Conservation (phyloP, 2,329 filamentous ascomycete species). For the Thelonectria rubi region DNA sequence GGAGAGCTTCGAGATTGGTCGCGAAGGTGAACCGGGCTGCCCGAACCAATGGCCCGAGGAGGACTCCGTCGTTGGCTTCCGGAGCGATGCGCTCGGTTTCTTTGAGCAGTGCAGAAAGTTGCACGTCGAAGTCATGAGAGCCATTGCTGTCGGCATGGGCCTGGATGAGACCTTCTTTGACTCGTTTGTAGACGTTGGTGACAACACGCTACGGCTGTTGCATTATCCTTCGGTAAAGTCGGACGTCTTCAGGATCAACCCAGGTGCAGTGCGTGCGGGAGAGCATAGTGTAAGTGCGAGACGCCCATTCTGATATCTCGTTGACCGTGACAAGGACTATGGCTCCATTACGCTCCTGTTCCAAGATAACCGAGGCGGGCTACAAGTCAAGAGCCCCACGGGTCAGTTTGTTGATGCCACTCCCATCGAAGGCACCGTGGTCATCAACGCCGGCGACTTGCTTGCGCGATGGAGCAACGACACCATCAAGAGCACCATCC, state of each 20-base stretch:
- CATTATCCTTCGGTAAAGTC: slow-evolving; percentile 78
- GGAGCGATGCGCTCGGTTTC: slow-evolving; percentile 77
- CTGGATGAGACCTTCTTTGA: slow-evolving; percentile 81
- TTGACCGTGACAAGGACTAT: slow-evolving; percentile 56
- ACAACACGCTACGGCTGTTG: slow-evolving; percentile 77
- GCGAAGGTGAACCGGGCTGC: slow-evolving; percentile 64
- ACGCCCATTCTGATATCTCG: not conserved
- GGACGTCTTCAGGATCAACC: slow-evolving; percentile 71
- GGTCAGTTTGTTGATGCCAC: slow-evolving; percentile 84
- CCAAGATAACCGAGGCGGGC: slow-evolving; percentile 64
- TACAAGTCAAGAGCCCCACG: slow-evolving; percentile 73
- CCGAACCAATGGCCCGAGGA: slow-evolving; percentile 81
- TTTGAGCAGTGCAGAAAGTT: slow-evolving; percentile 77
- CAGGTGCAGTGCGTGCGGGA: slow-evolving; percentile 77
- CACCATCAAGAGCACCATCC: slow-evolving; percentile 87
- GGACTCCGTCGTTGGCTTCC: slow-evolving; percentile 63
- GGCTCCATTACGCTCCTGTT: slow-evolving; percentile 70
- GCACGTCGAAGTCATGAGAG: slow-evolving; percentile 82
- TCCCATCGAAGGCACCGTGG: slow-evolving; percentile 82
- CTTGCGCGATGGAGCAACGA: slow-evolving; percentile 91
- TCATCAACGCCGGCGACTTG: slow-evolving; percentile 90
- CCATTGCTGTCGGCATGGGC: slow-evolving; percentile 83
- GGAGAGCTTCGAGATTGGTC: slow-evolving; percentile 72
- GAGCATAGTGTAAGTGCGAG: slow-evolving; percentile 68
- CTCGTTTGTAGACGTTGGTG: slow-evolving; percentile 71